Evolutionary conservation across 2,329 filamentous ascomycete genomes (phyloP), one percentile per base, ranked within the genome.

Genomic region (Colletotrichum magnum): DNA sequence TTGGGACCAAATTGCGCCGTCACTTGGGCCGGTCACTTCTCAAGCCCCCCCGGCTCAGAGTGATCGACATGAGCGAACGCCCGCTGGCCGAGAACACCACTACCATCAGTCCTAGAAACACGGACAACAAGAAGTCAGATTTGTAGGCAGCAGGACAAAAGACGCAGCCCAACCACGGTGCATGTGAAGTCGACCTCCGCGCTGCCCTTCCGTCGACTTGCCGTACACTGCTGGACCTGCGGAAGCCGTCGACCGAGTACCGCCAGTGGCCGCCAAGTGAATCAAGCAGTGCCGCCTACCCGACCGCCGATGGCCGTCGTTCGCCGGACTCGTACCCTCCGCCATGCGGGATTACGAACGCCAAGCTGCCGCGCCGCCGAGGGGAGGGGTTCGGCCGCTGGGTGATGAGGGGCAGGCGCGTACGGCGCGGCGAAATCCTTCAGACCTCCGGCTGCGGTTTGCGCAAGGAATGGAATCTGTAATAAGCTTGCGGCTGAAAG

Each of bases 261-360:
- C 65, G 59, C 39, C 50, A 53, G 59, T 21, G 16, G 12, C 32
- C 48, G 59, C 59, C 59, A 66, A 66, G 56, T 45, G 45, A 28
- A 32, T 45, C 51, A 21, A 24, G 10, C 28, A 39, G 26, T 69
- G 62, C 67, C 62, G 67, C 43, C 39, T 57, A 41, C 18, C 67
- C 62, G 62, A 57, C 45, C 36, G 57, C 56, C 57, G 62, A 57
- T 50, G 50, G 51, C 67, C 43, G 67, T 51, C 32, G 5, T 47
- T 18, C 32, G 56, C 41, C 60, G 60, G 41, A 50, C 26, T 26
- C 24, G 28, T 39, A 9, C 51, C 52, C 41, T 60, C 57, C 48
- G 62, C 18, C 6, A 48, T 69, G 45, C 45, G 56, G 67, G 24
- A 18, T 57, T 61, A 52, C 67, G 26, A 57, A 52, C 15, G 45